Evolutionary conservation across 805 yeast species (phyloP).

Genomic region (Lachancea mirantina): DNA sequence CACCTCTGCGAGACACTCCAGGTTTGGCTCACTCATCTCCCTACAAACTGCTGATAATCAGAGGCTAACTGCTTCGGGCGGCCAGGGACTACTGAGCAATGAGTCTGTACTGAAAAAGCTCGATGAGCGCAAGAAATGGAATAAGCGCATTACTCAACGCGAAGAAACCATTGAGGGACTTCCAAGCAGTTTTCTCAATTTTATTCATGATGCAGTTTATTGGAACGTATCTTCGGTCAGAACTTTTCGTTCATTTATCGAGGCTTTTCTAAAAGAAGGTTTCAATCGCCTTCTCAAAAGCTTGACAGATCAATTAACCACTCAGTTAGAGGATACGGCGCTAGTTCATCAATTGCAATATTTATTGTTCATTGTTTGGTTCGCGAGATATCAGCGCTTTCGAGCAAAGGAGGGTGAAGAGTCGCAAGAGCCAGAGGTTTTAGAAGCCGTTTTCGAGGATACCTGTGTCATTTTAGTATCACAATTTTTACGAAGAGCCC

Average conservation of each 20-base stretch:
- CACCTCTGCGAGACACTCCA: conserved; percentile 71
- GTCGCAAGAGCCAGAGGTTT: conserved; percentile 32
- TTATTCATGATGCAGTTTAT: conserved; percentile 17
- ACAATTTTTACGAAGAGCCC: conserved; percentile 34
- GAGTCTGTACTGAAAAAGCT: conserved; percentile 53
- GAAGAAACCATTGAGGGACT: conserved; percentile 30
- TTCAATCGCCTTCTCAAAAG: conserved; percentile 59
- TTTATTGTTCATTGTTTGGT: conserved; percentile 65
- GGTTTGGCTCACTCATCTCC: conserved; percentile 83
- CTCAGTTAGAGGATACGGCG: conserved; percentile 32
- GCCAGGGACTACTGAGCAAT: conserved; percentile 54
- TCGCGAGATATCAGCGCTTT: conserved; percentile 55
- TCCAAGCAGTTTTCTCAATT: conserved; percentile 23
- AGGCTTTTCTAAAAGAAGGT: conserved; percentile 63
- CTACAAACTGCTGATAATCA: conserved; percentile 54
- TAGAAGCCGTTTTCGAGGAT: conserved; percentile 54
- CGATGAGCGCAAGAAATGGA: conserved; percentile 66
- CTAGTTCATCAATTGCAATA: conserved; percentile 38
- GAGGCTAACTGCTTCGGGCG: conserved; percentile 59
- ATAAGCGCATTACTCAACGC: conserved; percentile 30
- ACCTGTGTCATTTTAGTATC: conserved; percentile 49
- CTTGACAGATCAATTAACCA: conserved; percentile 41
- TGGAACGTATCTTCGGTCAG: conserved; percentile 30
- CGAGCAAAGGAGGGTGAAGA: conserved; percentile 23
- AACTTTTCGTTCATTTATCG: conserved; percentile 39